Conservation (phyloP, 2,329 filamentous ascomycete species). For the Eutypella sp. region DNA sequence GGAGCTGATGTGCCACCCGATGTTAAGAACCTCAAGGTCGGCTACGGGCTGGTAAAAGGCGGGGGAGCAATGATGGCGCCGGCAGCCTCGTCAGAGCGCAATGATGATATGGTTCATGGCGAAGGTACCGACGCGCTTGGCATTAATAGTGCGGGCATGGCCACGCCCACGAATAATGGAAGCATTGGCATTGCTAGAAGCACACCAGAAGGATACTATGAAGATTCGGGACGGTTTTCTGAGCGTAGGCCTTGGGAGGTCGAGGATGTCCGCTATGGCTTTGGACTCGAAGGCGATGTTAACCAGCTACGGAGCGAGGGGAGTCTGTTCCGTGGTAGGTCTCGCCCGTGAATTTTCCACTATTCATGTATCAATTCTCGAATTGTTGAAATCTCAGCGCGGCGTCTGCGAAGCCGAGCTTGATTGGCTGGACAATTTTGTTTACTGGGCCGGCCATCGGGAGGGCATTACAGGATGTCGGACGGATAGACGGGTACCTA, state of each 20-base stretch:
- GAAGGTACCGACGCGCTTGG: conserved; percentile 8
- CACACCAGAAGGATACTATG: too few species aligned
- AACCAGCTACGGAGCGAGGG: conserved; percentile 18
- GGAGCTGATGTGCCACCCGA: conserved; percentile 13
- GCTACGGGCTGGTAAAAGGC: conserved; percentile 20
- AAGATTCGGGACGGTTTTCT: neutral
- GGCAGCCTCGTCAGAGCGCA: neutral
- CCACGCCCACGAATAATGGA: neutral
- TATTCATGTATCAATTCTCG: too few species aligned
- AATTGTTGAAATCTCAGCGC: too few species aligned
- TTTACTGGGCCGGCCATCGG: too few species aligned
- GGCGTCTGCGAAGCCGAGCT: too few species aligned
- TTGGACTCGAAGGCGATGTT: conserved; percentile 27
- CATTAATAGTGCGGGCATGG: conserved; percentile 1
- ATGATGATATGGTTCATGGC: neutral
- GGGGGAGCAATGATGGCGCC: neutral
- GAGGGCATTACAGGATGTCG: too few species aligned
- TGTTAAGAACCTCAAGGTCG: conserved; percentile 19
- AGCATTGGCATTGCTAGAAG: neutral
- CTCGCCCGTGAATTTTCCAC: neutral
- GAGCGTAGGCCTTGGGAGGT: conserved; percentile 7
- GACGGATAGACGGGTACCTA: too few species aligned
- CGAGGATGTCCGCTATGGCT: conserved; percentile 22
- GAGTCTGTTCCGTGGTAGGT: conserved; percentile 9
- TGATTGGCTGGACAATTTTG: too few species aligned